phyloP scores from a whole-genome alignment of 2,329 filamentous ascomycete species.

The Pseudogymnoascus sp. region DNA sequence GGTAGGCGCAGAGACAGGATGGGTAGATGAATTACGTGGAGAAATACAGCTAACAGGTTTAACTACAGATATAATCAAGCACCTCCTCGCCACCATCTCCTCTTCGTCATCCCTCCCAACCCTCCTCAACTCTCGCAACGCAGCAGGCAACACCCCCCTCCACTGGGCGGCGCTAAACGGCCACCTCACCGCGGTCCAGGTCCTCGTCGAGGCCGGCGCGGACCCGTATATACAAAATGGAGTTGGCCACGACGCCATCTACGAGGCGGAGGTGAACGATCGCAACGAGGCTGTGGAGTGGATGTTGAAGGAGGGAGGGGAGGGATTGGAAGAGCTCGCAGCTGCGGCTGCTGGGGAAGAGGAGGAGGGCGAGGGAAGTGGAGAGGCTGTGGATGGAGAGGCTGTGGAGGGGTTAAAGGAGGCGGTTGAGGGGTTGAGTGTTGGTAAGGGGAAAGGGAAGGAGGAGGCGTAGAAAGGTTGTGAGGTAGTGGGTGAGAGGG shows the following conservation, averaged over 20 bases:
- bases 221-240: slow-evolving; percentile 72
- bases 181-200: slow-evolving; percentile 71
- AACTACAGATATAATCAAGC: slow-evolving; percentile 35
- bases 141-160: slow-evolving; percentile 79
- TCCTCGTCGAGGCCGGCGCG: slow-evolving; percentile 67
- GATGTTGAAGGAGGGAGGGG: slow-evolving; percentile 33
- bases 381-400: slow-evolving; percentile 8
- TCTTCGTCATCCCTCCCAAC: slow-evolving; percentile 26
- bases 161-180: slow-evolving; percentile 93
- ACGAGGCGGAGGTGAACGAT: slow-evolving; percentile 63
- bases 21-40: background rate
- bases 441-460: background rate
- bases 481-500: background rate
- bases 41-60: background rate
- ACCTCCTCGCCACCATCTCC: slow-evolving; percentile 37
- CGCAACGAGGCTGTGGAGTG: slow-evolving; percentile 57
- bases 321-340: slow-evolving; percentile 30
- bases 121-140: slow-evolving; percentile 63
- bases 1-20: background rate
- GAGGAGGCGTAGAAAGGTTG: background rate
- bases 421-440: background rate
- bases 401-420: slow-evolving; percentile 7
- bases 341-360: slow-evolving; percentile 14
- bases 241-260: slow-evolving; percentile 73
- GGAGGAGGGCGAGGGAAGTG: slow-evolving; percentile 17